Evolutionary conservation across 495 filamentous ascomycete genomes (phyloP).

Genomic region (Elaphomyces granulatus): DNA sequence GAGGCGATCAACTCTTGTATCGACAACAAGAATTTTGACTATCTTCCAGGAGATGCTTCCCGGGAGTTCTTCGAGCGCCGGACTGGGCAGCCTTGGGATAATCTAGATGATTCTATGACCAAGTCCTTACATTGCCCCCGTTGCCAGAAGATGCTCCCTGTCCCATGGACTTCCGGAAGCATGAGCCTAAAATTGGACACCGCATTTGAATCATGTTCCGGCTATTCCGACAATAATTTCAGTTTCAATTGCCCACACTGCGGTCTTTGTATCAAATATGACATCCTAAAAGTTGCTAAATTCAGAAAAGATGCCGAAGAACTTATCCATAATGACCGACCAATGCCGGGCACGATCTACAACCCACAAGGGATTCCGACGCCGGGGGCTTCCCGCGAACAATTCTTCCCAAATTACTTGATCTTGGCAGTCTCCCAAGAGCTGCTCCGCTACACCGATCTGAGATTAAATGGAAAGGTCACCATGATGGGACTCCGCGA

Average conservation of each 20-base stretch:
- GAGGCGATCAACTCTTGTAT: slow-evolving; percentile 47
- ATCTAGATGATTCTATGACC: slow-evolving; percentile 30
- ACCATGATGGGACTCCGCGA: slow-evolving; percentile 11
- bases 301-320: slow-evolving; percentile 39
- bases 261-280: slow-evolving; percentile 31
- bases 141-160: slow-evolving; percentile 29
- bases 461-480: slow-evolving; percentile 2
- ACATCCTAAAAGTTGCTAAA: slow-evolving; percentile 37
- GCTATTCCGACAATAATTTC: slow-evolving; percentile 53
- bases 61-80: slow-evolving; percentile 30
- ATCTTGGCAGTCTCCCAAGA: slow-evolving; percentile 27
- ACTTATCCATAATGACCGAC: slow-evolving; percentile 26
- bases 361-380: slow-evolving; percentile 18
- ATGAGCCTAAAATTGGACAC: slow-evolving; percentile 12
- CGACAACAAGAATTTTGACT: slow-evolving; percentile 45
- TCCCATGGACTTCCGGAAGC: slow-evolving; percentile 48
- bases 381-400: slow-evolving; percentile 13
- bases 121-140: slow-evolving; percentile 43
- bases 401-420: slow-evolving; percentile 47
- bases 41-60: slow-evolving; percentile 35
- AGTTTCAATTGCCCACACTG: slow-evolving; percentile 31
- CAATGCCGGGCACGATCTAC: slow-evolving; percentile 55
- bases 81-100: slow-evolving; percentile 47
- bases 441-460: slow-evolving; percentile 21
- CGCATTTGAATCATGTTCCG: slow-evolving; percentile 20